A percentile compares a stretch with the other conserved stretches of the same genome.
Conservation (phyloP, 805 yeast species). For the Wickerhamia fluorescens region DNA sequence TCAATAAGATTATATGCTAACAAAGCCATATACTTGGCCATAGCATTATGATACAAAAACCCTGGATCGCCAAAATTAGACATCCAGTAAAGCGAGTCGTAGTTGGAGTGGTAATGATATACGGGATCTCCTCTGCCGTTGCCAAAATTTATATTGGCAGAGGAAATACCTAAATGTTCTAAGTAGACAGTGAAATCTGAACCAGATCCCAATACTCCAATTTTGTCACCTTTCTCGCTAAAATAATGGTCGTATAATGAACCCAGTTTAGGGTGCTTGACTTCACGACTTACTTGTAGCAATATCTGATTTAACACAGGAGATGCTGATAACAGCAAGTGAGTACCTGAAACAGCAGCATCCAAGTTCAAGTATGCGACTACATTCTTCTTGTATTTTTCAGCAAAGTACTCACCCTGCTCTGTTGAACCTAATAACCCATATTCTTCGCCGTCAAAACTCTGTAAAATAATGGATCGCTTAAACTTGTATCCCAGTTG, state of each 20-base stretch:
- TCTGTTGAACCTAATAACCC: constrained; percentile 53
- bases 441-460: constrained; percentile 42
- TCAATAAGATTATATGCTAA: constrained; percentile 48
- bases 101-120: constrained; percentile 52
- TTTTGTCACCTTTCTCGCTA: constrained; percentile 21
- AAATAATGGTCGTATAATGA: constrained; percentile 45
- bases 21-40: constrained; percentile 56
- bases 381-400: constrained; percentile 32
- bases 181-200: constrained; percentile 57
- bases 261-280: constrained; percentile 38
- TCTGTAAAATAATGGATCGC: constrained; percentile 30
- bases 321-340: constrained; percentile 42
- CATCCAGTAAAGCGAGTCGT: constrained; percentile 54
- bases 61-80: constrained; percentile 45
- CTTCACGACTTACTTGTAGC: constrained; percentile 35
- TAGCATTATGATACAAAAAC: constrained; percentile 44
- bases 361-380: constrained; percentile 49
- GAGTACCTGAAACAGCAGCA: constrained; percentile 45
- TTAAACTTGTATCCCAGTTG: constrained; percentile 31
- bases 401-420: constrained; percentile 43
- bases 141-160: constrained; percentile 42
- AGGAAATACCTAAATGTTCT: constrained; percentile 61
- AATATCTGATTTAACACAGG: constrained; percentile 49
- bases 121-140: constrained; percentile 39
- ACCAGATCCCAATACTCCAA: constrained; percentile 41